Evolutionary conservation across 768 basidiomycete species (phyloP).

Genomic region (Hemileccinum impolitum): DNA sequence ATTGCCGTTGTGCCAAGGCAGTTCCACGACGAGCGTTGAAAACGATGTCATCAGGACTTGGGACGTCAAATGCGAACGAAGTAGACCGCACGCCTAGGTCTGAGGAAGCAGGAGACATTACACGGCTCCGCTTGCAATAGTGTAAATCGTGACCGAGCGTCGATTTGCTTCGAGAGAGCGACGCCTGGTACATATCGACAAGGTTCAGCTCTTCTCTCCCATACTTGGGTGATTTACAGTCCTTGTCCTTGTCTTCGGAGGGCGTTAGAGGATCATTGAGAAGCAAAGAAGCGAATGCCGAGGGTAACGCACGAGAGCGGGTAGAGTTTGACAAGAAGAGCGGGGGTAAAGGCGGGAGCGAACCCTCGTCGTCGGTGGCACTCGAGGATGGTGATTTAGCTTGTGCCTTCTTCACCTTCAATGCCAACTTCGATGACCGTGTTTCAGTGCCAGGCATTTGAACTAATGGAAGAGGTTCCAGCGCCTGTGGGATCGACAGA

Average conservation of each 20-base stretch:
- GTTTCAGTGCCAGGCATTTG: slow-evolving; percentile 32
- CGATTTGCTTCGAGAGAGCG: slow-evolving; percentile 29
- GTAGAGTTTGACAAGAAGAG: slow-evolving; percentile 55
- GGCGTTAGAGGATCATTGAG: slow-evolving; percentile 47
- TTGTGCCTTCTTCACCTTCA: slow-evolving; percentile 64
- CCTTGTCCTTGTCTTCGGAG: slow-evolving; percentile 37
- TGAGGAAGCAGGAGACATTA: slow-evolving; percentile 27
- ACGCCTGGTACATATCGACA: slow-evolving; percentile 28
- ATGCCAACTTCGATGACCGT: slow-evolving; percentile 70
- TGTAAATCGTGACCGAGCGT: slow-evolving; percentile 19
- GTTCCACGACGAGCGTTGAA: slow-evolving; percentile 78
- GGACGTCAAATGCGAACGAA: slow-evolving; percentile 68
- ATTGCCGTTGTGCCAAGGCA: slow-evolving; percentile 43
- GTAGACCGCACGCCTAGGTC: slow-evolving; percentile 33
- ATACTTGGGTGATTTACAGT: slow-evolving; percentile 26
- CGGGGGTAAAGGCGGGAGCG: slow-evolving; percentile 40
- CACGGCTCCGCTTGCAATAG: slow-evolving; percentile 8
- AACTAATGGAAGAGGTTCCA: slow-evolving; percentile 20
- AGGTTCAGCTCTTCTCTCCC: slow-evolving; percentile 31
- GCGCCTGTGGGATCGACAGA: slow-evolving; percentile 40
- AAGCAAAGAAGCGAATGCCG: slow-evolving; percentile 72
- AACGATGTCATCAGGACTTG: slow-evolving; percentile 91
- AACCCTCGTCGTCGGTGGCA: slow-evolving; percentile 39
- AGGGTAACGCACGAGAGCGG: slow-evolving; percentile 70
- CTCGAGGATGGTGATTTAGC: slow-evolving; percentile 38